Percentiles rank a stretch among this genome's conserved stretches.
Conservation (phyloP, 2,329 filamentous ascomycete genomes). For the Fusarium subtropicale region DNA sequence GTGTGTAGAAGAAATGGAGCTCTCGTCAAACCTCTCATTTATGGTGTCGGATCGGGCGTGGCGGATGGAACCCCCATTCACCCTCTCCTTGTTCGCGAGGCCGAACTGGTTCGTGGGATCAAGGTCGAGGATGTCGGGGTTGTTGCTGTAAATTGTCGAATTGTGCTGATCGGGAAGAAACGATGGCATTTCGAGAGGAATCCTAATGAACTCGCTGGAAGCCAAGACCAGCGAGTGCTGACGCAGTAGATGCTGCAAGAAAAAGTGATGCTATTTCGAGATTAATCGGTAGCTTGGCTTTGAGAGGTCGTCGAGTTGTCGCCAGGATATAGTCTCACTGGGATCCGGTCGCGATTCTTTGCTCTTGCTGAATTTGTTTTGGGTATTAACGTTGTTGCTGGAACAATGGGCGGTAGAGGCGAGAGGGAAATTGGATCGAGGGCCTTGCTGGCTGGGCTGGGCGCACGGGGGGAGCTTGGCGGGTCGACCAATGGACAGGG, state of each 20-base stretch:
- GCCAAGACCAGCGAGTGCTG: slow-evolving; percentile 43
- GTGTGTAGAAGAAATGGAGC: slow-evolving; percentile 64
- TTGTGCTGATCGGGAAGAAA: slow-evolving; percentile 62
- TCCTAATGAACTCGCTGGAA: slow-evolving; percentile 38
- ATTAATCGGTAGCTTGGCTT: slow-evolving; percentile 30
- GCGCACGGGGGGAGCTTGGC: slow-evolving; percentile 46
- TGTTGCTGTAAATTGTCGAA: slow-evolving; percentile 56
- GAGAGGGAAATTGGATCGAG: slow-evolving; percentile 47
- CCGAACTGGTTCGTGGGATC: slow-evolving; percentile 56
- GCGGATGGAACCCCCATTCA: slow-evolving; percentile 54
- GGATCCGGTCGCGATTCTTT: slow-evolving; percentile 15
- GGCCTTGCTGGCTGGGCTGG: slow-evolving; percentile 44
- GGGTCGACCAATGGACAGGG: slow-evolving; percentile 44
- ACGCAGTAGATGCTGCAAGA: slow-evolving; percentile 42
- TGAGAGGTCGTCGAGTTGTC: slow-evolving; percentile 23
- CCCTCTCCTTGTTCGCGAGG: slow-evolving; percentile 50
- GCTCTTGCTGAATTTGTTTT: slow-evolving; percentile 32
- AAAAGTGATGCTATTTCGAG: slow-evolving; percentile 42
- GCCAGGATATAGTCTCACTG: slow-evolving; percentile 21
- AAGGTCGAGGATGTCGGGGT: slow-evolving; percentile 59
- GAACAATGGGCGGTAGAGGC: slow-evolving; percentile 37
- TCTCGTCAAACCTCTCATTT: slow-evolving; percentile 66
- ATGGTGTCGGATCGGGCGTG: slow-evolving; percentile 59
- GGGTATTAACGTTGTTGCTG: slow-evolving; percentile 31
- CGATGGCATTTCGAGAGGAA: slow-evolving; percentile 63